Evolutionary conservation across 139 green algal genomes (phyloP).

Genomic region (Coelastrella sp.): DNA sequence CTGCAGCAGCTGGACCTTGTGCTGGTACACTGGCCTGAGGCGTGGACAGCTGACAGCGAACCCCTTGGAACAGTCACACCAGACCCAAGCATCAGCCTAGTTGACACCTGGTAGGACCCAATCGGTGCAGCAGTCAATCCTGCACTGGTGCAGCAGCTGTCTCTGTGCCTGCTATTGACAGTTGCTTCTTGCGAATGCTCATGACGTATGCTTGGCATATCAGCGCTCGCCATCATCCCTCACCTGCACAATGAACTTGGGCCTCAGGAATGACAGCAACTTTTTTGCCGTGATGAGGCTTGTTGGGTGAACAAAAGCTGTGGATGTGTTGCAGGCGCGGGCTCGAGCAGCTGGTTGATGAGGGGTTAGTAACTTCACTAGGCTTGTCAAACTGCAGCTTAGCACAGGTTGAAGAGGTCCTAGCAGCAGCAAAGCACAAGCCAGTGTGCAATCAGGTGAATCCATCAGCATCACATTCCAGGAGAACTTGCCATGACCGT

Average conservation of each 20-base stretch:
- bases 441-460: constrained; percentile 83
- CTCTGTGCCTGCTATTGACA: too few relatives aligned
- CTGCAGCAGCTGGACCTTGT: constrained; percentile 84
- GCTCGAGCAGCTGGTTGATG: constrained; percentile 83
- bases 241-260: too few relatives aligned
- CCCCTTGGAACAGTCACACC: constrained; percentile 40
- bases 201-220: too few relatives aligned
- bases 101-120: constrained; percentile 21
- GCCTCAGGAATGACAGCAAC: too few relatives aligned
- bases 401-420: constrained; percentile 83
- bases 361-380: constrained; percentile 78
- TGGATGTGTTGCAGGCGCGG: constrained; percentile 56
- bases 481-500: neutral
- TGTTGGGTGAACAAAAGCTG: too few relatives aligned
- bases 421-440: constrained; percentile 68
- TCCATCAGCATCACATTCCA: neutral
- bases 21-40: constrained; percentile 90
- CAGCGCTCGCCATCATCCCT: too few relatives aligned
- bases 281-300: too few relatives aligned
- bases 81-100: constrained; percentile 34
- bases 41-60: constrained; percentile 71
- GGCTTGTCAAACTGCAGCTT: constrained; percentile 90
- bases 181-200: too few relatives aligned
- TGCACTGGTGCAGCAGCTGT: neutral
- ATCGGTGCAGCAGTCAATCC: neutral